Evolutionary conservation across 2,329 filamentous ascomycete genomes (phyloP).

Genomic region (Aspergillus fumigatiaffinis): DNA sequence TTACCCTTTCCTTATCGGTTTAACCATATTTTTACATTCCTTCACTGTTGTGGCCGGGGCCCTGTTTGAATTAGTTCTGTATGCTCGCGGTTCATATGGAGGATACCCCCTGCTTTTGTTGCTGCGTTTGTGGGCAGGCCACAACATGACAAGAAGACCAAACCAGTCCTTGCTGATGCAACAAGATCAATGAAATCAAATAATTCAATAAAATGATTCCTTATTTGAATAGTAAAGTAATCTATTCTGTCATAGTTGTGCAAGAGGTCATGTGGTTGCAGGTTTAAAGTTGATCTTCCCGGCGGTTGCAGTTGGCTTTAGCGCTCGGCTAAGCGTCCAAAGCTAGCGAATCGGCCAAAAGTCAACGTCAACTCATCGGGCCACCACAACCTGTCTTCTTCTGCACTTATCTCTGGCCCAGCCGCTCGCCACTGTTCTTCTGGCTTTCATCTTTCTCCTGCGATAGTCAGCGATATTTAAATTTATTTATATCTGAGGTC

Average conservation of each 20-base stretch:
- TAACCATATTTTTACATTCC: constrained; percentile 12
- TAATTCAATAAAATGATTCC: neutral
- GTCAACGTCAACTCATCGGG: constrained; percentile 23
- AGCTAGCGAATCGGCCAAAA: constrained; percentile 10
- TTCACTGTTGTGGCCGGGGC: constrained; percentile 15
- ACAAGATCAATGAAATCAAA: neutral
- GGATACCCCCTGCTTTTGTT: constrained; percentile 31
- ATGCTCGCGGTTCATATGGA: constrained; percentile 30
- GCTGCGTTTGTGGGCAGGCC: neutral
- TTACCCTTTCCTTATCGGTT: constrained; percentile 9
- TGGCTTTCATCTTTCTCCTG: constrained; percentile 2
- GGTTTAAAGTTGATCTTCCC: neutral
- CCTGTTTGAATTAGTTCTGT: constrained; percentile 20
- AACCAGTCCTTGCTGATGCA: neutral
- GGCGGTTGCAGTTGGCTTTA: constrained; percentile 5
- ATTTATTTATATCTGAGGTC: constrained; percentile 2
- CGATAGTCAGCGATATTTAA: constrained; percentile 7
- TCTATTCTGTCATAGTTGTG: neutral
- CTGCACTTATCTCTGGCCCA: constrained; percentile 19
- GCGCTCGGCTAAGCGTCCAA: constrained; percentile 16
- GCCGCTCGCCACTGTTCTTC: constrained; percentile 13
- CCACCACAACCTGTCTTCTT: constrained; percentile 27
- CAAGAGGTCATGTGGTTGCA: neutral
- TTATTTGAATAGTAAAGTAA: neutral
- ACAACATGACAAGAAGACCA: neutral